Conservation (phyloP, 331 rosid species). For the Malus hybrid region DNA sequence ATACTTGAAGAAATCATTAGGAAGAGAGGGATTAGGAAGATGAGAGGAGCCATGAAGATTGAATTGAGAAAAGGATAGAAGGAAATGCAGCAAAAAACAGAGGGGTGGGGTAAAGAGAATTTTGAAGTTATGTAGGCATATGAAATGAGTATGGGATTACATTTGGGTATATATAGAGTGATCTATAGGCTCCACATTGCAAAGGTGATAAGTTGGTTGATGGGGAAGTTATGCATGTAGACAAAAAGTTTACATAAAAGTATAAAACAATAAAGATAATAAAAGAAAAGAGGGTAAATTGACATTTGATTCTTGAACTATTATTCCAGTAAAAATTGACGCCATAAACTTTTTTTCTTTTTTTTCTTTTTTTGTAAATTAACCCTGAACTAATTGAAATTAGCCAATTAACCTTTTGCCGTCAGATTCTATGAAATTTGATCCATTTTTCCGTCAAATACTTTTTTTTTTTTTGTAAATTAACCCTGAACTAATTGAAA, state of each 20-base stretch:
- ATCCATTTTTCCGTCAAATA: too few relatives aligned
- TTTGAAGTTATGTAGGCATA: background rate
- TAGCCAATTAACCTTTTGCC: too few relatives aligned
- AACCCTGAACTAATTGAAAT: too few relatives aligned
- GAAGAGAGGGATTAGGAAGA: slow-evolving; percentile 22
- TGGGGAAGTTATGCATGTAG: slow-evolving; percentile 19
- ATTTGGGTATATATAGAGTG: slow-evolving; percentile 38
- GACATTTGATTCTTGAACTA: too few relatives aligned
- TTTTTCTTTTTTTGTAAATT: too few relatives aligned
- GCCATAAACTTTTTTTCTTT: too few relatives aligned
- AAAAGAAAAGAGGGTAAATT: too few relatives aligned
- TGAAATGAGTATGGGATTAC: slow-evolving; percentile 27
- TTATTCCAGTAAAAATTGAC: too few relatives aligned
- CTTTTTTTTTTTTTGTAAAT: too few relatives aligned
- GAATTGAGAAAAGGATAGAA: slow-evolving; percentile 3
- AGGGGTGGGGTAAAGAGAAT: slow-evolving; percentile 19
- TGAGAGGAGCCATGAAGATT: slow-evolving; percentile 28
- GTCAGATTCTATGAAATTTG: too few relatives aligned
- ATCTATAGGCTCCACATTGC: slow-evolving; percentile 21
- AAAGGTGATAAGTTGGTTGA: slow-evolving; percentile 30
- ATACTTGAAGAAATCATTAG: slow-evolving; percentile 20
- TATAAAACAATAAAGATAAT: slow-evolving; percentile 5
- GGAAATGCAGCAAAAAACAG: slow-evolving; percentile 27
- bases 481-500: too few relatives aligned
- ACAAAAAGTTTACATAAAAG: slow-evolving; percentile 21